phyloP scores from a whole-genome alignment of 352 stramenopile genomes.

The Phytophthora quininea region DNA sequence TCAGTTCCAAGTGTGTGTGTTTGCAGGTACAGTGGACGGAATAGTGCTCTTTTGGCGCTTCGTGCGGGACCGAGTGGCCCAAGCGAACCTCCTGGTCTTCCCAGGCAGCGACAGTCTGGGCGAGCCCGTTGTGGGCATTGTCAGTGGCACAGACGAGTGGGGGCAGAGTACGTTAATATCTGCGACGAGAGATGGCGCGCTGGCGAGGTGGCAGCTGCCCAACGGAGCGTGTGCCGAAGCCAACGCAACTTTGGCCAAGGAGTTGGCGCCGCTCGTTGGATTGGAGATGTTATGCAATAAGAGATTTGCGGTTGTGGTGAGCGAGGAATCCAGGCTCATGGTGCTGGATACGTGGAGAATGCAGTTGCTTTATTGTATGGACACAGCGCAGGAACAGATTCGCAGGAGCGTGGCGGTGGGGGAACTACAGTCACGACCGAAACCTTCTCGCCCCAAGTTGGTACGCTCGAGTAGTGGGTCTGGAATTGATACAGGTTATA shows the following conservation, averaged over 20 bases:
- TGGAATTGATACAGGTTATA: conserved; percentile 15
- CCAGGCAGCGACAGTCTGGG: conserved; percentile 19
- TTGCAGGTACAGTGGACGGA: conserved; percentile 69
- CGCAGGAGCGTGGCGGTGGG: conserved; percentile 68
- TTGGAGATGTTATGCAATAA: conserved; percentile 80
- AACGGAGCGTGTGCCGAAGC: conserved; percentile 68
- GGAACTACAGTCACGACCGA: conserved; percentile 43
- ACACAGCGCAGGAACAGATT: conserved; percentile 84
- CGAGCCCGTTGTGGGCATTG: conserved; percentile 57
- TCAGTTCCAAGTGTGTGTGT: conserved; percentile 66
- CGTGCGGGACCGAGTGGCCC: conserved; percentile 57
- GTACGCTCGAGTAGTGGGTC: conserved; percentile 29
- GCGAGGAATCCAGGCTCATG: conserved; percentile 76
- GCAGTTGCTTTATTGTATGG: conserved; percentile 68
- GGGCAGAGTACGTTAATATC: conserved; percentile 76
- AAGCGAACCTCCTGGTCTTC: conserved; percentile 74
- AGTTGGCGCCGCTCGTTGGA: conserved; percentile 67
- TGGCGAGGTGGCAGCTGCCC: conserved; percentile 71
- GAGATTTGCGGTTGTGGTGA: conserved; percentile 73
- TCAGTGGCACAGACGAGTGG: conserved; percentile 80
- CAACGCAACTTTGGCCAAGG: conserved; percentile 54
- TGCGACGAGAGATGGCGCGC: conserved; percentile 52
- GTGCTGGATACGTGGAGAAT: conserved; percentile 83
- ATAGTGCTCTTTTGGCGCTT: conserved; percentile 78
- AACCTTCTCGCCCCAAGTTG: conserved; percentile 16